These are phyloP conservation scores for Diutina mesorugosa DNA, from an alignment of 1,139 yeast genomes.

Conservation along the genomic window DNA sequence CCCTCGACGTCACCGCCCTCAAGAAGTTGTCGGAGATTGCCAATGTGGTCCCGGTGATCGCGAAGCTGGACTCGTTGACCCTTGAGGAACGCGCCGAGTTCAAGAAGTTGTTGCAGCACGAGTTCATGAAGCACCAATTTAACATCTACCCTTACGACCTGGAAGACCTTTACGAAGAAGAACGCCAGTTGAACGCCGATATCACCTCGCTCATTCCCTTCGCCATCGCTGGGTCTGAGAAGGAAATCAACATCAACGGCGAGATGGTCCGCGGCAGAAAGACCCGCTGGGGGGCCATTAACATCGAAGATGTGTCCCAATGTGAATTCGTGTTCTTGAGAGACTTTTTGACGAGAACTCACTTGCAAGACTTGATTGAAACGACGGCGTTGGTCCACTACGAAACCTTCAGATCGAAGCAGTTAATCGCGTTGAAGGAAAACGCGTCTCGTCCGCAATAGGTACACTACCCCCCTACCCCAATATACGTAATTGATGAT, in stretches of 20 bases:
- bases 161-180: conserved; percentile 66
- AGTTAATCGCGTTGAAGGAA: conserved; percentile 87
- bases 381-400: conserved; percentile 82
- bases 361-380: conserved; percentile 90
- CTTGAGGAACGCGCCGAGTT: conserved; percentile 70
- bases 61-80: conserved; percentile 84
- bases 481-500: background rate
- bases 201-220: conserved; percentile 79
- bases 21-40: conserved; percentile 81
- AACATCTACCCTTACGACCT: conserved; percentile 81
- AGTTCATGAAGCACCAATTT: conserved; percentile 62
- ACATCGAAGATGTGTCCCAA: conserved; percentile 87
- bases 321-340: conserved; percentile 91
- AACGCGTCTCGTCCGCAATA: conserved; percentile 37
- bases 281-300: conserved; percentile 86
- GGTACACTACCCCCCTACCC: background rate
- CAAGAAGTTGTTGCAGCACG: conserved; percentile 65
- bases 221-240: conserved; percentile 91
- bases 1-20: conserved; percentile 73
- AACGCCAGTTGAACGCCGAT: conserved; percentile 64
- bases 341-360: conserved; percentile 90
- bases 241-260: conserved; percentile 60
- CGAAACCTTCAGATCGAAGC: conserved; percentile 88
- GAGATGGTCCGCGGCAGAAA: conserved; percentile 79
- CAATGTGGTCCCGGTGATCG: conserved; percentile 91